Evolutionary conservation across 2,329 filamentous ascomycete genomes (phyloP), one percentile per base, ranked within the genome.

Genomic region (Verticillium tricorpus): DNA sequence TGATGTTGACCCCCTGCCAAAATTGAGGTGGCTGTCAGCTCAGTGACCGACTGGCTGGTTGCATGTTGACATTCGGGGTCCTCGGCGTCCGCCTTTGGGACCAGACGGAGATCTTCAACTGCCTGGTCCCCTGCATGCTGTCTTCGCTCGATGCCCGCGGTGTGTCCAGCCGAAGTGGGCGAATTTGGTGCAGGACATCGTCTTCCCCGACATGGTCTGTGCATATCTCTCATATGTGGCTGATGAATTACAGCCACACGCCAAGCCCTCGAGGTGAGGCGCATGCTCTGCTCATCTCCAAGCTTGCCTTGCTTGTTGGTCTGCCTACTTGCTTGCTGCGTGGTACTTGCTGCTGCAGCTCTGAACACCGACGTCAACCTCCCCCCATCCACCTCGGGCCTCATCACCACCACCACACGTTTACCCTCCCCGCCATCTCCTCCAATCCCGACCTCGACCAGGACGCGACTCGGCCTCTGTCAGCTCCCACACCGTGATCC

Each of bases 321-420:
- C 5, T 37, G 22, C 7, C 11, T 5, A 12, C 28, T 40, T 5
- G 28, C 28, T 50, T 56, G 55, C 19, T 37, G 45, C 40, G 28
- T 35, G 56, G 7, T 17, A 2, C 17, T 52, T 28, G 55, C 35
- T 45, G 37, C 45, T 52, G 45, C 45, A 52, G 45, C 45, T 52
- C 45, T 52, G 22, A 25, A n/a, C 45, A 22, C 35, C 45, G 58
- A 55, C 58, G 31, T 60, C 58, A 60, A 45, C 54, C 57, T 62
- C 12, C 64, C 58, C 58, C 60, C 50, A 40, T 63, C 56, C 60
- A 65, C 62, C 62, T 55, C 32, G n/a, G 57, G 45, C 9, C 31
- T 64, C 60, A 58, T 52, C 60, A 58, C 39, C 58, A 57, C 62
- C 60, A 62, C 60, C 57, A 57, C 62, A 61, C 59, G 31, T 31